phyloP scores from a whole-genome alignment of 495 filamentous ascomycete species.

The Penicillium malachiteum region DNA sequence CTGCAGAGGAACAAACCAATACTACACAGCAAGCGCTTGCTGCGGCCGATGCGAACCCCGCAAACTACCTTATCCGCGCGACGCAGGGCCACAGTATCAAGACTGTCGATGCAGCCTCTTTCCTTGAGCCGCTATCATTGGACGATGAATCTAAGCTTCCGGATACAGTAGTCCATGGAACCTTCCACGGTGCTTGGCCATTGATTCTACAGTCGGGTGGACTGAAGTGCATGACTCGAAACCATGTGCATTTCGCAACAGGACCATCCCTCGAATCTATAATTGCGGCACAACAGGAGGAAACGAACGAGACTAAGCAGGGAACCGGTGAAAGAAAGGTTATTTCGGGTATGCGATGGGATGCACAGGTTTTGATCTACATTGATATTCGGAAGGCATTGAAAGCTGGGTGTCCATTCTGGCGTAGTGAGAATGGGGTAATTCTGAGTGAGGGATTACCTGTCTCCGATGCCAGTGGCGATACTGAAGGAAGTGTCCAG shows the following conservation, averaged over 20 bases:
- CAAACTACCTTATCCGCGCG: conserved; percentile 84
- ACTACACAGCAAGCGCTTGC: conserved; percentile 33
- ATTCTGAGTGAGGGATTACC: conserved; percentile 50
- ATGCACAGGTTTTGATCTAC: conserved; percentile 77
- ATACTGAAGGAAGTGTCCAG: conserved; percentile 12
- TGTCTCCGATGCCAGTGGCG: conserved; percentile 9
- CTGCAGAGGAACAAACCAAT: conserved; percentile 25
- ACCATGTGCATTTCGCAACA: conserved; percentile 83
- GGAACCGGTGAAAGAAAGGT: conserved; percentile 42
- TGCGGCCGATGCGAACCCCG: conserved; percentile 45
- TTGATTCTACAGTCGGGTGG: conserved; percentile 71
- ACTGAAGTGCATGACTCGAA: conserved; percentile 73
- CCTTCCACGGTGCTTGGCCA: conserved; percentile 73
- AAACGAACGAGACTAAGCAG: conserved; percentile 12
- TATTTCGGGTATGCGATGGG: conserved; percentile 80
- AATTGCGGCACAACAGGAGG: conserved; percentile 21
- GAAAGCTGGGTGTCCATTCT: conserved; percentile 70
- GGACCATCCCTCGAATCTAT: conserved; percentile 54
- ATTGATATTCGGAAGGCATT: conserved; percentile 69
- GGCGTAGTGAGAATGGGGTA: conserved; percentile 84
- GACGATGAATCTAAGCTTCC: conserved; percentile 53
- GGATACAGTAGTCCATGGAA: conserved; percentile 76
- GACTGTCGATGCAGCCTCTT: conserved; percentile 62
- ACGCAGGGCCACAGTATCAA: conserved; percentile 80
- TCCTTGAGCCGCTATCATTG: conserved; percentile 64